Base-by-base conservation (phyloP, 1,284 basidiomycete species). In the Cronartium quercuum region DNA sequence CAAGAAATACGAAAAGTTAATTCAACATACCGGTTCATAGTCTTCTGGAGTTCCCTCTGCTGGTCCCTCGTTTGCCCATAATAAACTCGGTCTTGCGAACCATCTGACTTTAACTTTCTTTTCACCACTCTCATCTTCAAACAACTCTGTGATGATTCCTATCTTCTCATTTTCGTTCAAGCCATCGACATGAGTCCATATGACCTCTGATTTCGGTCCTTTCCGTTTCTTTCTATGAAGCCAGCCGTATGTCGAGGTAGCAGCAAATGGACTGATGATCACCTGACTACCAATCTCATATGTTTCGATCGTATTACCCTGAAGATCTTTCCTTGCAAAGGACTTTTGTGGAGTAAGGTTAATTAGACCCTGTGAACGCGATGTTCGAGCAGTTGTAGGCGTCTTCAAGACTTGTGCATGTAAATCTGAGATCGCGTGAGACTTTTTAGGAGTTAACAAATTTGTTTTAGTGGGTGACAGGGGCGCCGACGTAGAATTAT, bases 291-390 rank as follows among this genome's bases (percentile, higher is more conserved):
- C 62, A 13, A 64, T 41, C 35, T 24, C 9, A 38, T 40, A 64
- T 38, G 62, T 64, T 41, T 64, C 35, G 10, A 41, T 15, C 4
- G 34, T 41, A 34, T n/a, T 21, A 9, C 35, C 62, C 21, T n/a
- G 10, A 18, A 12, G 35, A 38, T 64, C 38, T 38, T 64, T 64
- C 15, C 62, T 37, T 4, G 38, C 35, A 64, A 64, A 64, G 41
- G 62, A 37, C 35, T 64, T 64, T 38, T 64, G 13, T n/a, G 62
- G 62, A 18, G 62, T 64, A n/a, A 37, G 24, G 38, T 64, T 64
- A n/a, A 64, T 41, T 18, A 64, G 18, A 64, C 62, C 62, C 29
- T 64, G 62, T 40, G 62, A 64, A 13, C 62, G 62, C n/a, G 62
- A 64, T 21, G 15, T 38, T n/a, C 62, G 62, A 21, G 35, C 38